These are phyloP conservation scores for Moricandia arvensis DNA, from an alignment of 345 rosid species.

Conservation along the genomic window DNA sequence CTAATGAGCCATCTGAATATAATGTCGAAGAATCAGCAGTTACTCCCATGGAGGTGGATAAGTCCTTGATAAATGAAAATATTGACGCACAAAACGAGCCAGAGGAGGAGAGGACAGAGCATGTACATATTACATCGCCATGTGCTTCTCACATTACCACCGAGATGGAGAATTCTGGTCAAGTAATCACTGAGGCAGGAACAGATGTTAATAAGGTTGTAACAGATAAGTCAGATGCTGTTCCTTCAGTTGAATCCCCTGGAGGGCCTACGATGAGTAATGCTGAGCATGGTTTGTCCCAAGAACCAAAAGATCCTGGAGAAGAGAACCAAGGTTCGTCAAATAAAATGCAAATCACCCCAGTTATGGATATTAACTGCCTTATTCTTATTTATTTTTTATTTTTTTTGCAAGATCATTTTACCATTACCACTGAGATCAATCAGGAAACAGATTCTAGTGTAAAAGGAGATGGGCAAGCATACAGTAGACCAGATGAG, in stretches of 20 bases:
- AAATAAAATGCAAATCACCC: conserved; percentile 5
- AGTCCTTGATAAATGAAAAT: conserved; percentile 35
- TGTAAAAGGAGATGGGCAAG: conserved; percentile 26
- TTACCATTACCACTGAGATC: conserved; percentile 33
- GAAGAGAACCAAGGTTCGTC: conserved; percentile 31
- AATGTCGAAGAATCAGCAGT: conserved; percentile 36
- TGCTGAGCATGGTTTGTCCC: conserved; percentile 41
- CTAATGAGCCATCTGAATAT: conserved; percentile 36
- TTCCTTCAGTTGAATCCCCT: conserved; percentile 35
- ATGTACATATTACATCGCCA: conserved; percentile 43
- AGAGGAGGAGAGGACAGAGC: conserved; percentile 43
- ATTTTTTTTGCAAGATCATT: conserved; percentile 27
- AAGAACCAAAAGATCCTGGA: conserved; percentile 34
- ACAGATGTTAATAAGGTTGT: conserved; percentile 22
- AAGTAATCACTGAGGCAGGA: conserved; percentile 32
- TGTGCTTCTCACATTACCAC: conserved; percentile 45
- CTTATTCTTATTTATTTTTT: neutral
- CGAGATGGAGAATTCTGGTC: conserved; percentile 43
- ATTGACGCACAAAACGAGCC: conserved; percentile 34
- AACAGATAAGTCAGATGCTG: conserved; percentile 34
- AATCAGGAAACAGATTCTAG: conserved; percentile 43
- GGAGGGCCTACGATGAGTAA: conserved; percentile 31
- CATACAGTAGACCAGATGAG: conserved; percentile 20
- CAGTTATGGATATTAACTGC: neutral
- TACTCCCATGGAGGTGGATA: conserved; percentile 35